Percentiles rank a stretch among this genome's conserved stretches.
These are phyloP conservation scores for Dentipellis fragilis DNA, from an alignment of 768 basidiomycete genomes.

Conservation along the genomic window DNA sequence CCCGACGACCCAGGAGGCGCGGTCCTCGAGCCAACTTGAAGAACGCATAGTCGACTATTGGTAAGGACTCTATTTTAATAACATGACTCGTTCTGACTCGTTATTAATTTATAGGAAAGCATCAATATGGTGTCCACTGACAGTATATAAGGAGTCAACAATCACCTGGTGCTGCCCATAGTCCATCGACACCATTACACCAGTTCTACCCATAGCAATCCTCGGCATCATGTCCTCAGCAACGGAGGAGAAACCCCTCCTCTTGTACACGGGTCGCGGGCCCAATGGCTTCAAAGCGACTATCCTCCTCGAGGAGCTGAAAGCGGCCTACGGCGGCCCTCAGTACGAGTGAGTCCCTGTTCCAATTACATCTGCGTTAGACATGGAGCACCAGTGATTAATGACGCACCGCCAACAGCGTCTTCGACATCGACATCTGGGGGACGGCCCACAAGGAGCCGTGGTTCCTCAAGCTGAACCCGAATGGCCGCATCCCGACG, in stretches of 20 bases:
- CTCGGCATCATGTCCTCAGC: background rate
- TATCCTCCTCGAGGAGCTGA: slow-evolving; percentile 51
- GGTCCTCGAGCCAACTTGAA: no score
- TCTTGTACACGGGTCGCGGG: slow-evolving; percentile 28
- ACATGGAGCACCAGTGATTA: no score
- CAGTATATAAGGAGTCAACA: no score
- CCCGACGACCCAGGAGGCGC: no score
- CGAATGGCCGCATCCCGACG: slow-evolving; percentile 64
- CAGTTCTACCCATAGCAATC: background rate
- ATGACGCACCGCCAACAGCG: slow-evolving; percentile 24
- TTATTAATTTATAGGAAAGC: no score
- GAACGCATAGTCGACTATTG: no score
- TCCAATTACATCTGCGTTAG: background rate
- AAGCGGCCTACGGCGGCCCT: slow-evolving; percentile 24
- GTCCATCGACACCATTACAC: no score
- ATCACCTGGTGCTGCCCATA: no score
- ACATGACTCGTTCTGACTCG: no score
- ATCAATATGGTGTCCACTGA: no score
- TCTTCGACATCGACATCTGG: slow-evolving; percentile 43
- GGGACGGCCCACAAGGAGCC: slow-evolving; percentile 69
- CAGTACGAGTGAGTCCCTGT: slow-evolving; percentile 37
- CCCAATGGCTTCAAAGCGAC: slow-evolving; percentile 47
- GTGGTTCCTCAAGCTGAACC: slow-evolving; percentile 71
- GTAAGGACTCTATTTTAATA: no score
- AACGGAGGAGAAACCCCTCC: background rate